Percentiles rank a stretch among this genome's conserved stretches.
Evolutionary conservation across 1,284 basidiomycete genomes (phyloP).

Genomic region (Moesziomyces sp.): DNA sequence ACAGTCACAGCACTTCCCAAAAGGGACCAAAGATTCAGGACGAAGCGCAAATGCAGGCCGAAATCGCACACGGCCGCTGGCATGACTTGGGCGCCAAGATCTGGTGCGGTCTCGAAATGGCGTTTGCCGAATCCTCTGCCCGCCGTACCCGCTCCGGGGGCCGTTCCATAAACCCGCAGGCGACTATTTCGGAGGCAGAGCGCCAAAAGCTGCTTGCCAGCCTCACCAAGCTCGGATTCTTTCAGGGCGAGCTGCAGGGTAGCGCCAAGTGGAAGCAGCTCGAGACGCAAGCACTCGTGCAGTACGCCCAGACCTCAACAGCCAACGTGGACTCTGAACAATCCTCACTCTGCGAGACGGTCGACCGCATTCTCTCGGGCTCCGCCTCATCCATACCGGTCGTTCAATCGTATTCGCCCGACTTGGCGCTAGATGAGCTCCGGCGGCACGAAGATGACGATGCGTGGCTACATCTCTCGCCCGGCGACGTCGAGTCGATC

Average conservation of each 20-base stretch:
- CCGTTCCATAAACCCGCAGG: conserved; percentile 3
- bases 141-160: conserved; percentile 12
- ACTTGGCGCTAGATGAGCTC: not conserved
- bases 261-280: conserved; percentile 57
- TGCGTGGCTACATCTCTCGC: conserved; percentile 47
- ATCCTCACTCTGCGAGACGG: conserved; percentile 7
- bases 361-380: conserved; percentile 11
- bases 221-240: conserved; percentile 55
- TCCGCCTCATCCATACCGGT: not conserved
- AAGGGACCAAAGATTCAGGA: conserved; percentile 22
- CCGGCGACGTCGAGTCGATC: conserved; percentile 48
- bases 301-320: conserved; percentile 6
- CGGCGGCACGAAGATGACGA: conserved; percentile 49
- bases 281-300: conserved; percentile 35
- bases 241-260: conserved; percentile 49
- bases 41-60: conserved; percentile 17
- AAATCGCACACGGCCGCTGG: conserved; percentile 49
- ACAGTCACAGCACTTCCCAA: not conserved
- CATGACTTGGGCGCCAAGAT: conserved; percentile 62
- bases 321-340: not conserved
- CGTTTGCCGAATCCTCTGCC: conserved; percentile 40
- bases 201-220: conserved; percentile 35
- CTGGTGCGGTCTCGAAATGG: conserved; percentile 59
- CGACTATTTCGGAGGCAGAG: conserved; percentile 6
- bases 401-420: not conserved